A percentile compares a stretch with the other conserved stretches of the same genome.
phyloP scores from a whole-genome alignment of 345 rosid species.

The Syzygium grande region DNA sequence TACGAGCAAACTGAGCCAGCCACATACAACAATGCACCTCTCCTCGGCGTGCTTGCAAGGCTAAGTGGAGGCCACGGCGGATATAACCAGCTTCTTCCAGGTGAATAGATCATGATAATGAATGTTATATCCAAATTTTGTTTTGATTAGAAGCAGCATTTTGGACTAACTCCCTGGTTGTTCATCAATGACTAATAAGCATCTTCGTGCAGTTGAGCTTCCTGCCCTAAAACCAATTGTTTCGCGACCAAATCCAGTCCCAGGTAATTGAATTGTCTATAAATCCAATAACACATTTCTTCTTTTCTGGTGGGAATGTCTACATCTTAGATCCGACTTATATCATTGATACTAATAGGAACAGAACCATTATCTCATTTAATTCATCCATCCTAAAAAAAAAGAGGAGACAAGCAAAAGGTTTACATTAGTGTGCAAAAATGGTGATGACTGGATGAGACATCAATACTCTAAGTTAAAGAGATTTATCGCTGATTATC shows the following conservation, averaged over 20 bases:
- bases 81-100: conserved; percentile 87
- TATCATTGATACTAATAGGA: background rate
- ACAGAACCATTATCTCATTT: background rate
- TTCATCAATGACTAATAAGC: background rate
- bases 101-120: conserved; percentile 14
- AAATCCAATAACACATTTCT: background rate
- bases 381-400: background rate
- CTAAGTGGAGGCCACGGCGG: conserved; percentile 55
- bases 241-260: conserved; percentile 38
- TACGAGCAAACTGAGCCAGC: conserved; percentile 99
- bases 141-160: background rate
- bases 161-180: background rate
- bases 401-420: background rate
- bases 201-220: conserved; percentile 26
- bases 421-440: background rate
- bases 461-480: background rate
- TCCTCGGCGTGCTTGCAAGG: conserved; percentile 84
- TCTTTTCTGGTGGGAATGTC: background rate
- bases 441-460: background rate
- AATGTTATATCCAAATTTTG: background rate
- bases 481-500: background rate
- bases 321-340: background rate
- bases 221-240: conserved; percentile 39
- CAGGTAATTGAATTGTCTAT: conserved; percentile 28
- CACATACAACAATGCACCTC: conserved; percentile 95